Percentiles rank a stretch among this genome's conserved stretches.
Evolutionary conservation across 225 moss, liverwort and hornwort genomes (phyloP).

Genomic region (Polytrichum commune): DNA sequence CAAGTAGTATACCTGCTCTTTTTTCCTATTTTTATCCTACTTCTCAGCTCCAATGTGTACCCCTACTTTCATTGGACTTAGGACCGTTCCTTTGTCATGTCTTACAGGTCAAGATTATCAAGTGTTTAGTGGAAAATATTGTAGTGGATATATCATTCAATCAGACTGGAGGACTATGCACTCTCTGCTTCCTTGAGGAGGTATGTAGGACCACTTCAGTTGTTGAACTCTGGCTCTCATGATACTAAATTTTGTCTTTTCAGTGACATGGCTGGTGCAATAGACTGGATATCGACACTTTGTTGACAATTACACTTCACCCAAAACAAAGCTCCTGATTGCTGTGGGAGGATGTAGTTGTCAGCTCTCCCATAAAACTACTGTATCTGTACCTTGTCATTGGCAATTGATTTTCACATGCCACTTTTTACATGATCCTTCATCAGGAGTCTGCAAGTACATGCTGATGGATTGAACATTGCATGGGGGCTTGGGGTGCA

Average conservation of each 20-base stretch:
- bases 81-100: slow-evolving; percentile 2
- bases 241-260: not conserved
- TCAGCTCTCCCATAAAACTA: not conserved
- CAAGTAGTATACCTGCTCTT: not conserved
- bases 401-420: not conserved
- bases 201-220: slow-evolving; percentile 25
- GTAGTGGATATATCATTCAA: slow-evolving; percentile 94
- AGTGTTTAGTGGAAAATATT: slow-evolving; percentile 84
- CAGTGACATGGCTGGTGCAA: not conserved
- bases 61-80: not conserved
- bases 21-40: not conserved
- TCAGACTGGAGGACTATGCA: slow-evolving; percentile 75
- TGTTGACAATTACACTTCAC: not conserved
- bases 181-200: slow-evolving; percentile 85
- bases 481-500: slow-evolving; percentile 23
- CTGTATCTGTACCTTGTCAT: not conserved
- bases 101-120: slow-evolving; percentile 82
- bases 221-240: not conserved
- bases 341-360: too few species aligned
- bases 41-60: not conserved
- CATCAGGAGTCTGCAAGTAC: not conserved
- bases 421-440: not conserved
- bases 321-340: too few species aligned
- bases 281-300: not conserved
- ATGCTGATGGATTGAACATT: not conserved